Evolutionary conservation across 352 stramenopile genomes (phyloP).

Genomic region (Pythium dissimile): DNA sequence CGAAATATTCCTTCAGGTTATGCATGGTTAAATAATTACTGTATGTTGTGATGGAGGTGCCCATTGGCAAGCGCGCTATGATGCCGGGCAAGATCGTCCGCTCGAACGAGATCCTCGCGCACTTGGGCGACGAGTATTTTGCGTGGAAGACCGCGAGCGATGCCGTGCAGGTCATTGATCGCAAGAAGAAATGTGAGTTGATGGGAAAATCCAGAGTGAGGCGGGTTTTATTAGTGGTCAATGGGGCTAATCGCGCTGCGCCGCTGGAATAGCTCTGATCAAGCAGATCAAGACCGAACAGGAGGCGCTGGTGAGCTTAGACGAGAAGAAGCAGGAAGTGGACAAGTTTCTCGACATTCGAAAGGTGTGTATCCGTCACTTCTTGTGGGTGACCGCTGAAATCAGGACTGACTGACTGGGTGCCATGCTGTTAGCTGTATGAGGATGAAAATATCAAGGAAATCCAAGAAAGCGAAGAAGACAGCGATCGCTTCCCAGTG

Average conservation of each 20-base stretch:
- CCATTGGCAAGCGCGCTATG: constrained; percentile 80
- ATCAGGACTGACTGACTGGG: background rate
- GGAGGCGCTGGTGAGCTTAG: constrained; percentile 36
- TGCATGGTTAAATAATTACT: background rate
- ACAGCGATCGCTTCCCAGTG: constrained; percentile 51
- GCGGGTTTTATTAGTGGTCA: background rate
- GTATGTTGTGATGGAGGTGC: constrained; percentile 29
- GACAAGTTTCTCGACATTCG: constrained; percentile 64
- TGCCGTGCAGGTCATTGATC: constrained; percentile 59
- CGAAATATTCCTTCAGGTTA: background rate
- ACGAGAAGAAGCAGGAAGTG: constrained; percentile 64
- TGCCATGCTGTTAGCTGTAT: constrained; percentile 41
- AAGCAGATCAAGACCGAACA: constrained; percentile 58
- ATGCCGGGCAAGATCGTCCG: constrained; percentile 79
- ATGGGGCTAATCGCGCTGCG: background rate
- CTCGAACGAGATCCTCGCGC: constrained; percentile 80
- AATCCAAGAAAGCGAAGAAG: constrained; percentile 78
- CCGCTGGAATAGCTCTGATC: constrained; percentile 33
- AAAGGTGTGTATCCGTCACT: constrained; percentile 30
- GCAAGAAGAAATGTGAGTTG: constrained; percentile 69
- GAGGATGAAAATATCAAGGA: constrained; percentile 83
- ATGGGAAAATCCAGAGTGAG: no score
- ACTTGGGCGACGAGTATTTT: constrained; percentile 81
- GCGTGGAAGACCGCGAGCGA: constrained; percentile 67
- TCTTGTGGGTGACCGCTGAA: background rate